phyloP scores from a whole-genome alignment of 768 basidiomycete genomes.

The Cyathus striatus region DNA sequence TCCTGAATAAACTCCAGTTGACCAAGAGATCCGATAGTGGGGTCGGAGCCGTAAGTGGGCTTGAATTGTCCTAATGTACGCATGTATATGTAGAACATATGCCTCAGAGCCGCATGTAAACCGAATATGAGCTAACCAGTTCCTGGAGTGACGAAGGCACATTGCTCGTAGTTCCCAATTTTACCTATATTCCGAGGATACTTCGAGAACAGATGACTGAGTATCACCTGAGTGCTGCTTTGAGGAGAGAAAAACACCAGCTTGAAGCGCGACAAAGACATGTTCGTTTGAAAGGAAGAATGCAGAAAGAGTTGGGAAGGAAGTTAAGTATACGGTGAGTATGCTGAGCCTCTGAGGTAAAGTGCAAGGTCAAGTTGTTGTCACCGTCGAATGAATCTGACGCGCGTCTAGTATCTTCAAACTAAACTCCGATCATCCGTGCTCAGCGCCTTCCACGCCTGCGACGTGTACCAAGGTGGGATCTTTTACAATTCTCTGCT shows the following conservation, averaged over 20 bases:
- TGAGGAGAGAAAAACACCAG: slow-evolving; percentile 50
- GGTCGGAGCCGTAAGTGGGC: slow-evolving; percentile 34
- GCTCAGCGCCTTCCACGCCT: not conserved
- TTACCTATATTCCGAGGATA: slow-evolving; percentile 42
- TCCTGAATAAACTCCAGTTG: slow-evolving; percentile 45
- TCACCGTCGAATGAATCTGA: not conserved
- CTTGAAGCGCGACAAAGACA: slow-evolving; percentile 36
- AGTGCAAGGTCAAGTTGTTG: too few species aligned
- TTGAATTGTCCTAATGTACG: slow-evolving; percentile 38
- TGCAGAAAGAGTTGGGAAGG: too few species aligned
- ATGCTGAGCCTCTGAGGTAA: too few species aligned
- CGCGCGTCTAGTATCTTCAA: not conserved
- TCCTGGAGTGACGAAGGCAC: slow-evolving; percentile 51
- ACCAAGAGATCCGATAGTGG: slow-evolving; percentile 37
- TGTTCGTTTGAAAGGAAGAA: too few species aligned
- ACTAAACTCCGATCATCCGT: not conserved
- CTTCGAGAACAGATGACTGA: slow-evolving; percentile 41
- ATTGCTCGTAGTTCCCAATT: slow-evolving; percentile 47
- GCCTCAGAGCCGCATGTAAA: not conserved
- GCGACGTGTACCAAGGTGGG: not conserved
- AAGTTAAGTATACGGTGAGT: too few species aligned
- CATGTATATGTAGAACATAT: not conserved
- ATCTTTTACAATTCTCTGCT: not conserved
- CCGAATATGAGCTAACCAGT: slow-evolving; percentile 32
- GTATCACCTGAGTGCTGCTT: slow-evolving; percentile 29